Evolutionary conservation across 2,329 filamentous ascomycete species (phyloP).

Genomic region (Aureobasidium sp.): DNA sequence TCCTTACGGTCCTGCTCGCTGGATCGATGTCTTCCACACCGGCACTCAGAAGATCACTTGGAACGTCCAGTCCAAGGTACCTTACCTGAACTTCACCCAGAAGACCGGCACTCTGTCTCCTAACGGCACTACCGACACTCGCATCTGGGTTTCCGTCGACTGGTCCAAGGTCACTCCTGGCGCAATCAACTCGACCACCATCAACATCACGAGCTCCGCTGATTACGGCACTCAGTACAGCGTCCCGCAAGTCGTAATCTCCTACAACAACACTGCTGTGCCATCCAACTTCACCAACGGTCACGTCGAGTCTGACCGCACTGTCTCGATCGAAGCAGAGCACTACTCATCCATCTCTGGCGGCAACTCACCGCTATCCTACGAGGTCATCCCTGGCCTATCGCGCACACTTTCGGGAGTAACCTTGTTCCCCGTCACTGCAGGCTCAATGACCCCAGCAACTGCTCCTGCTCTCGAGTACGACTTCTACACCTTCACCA

Average conservation of each 20-base stretch:
- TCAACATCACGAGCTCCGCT: slow-evolving; percentile 43
- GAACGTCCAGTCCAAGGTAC: slow-evolving; percentile 36
- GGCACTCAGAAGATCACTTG: slow-evolving; percentile 48
- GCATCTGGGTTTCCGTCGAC: slow-evolving; percentile 49
- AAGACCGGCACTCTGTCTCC: slow-evolving; percentile 42
- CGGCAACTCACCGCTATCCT: slow-evolving; percentile 28
- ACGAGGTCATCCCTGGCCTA: slow-evolving; percentile 46
- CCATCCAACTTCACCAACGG: slow-evolving; percentile 47
- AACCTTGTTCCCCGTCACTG: slow-evolving; percentile 45
- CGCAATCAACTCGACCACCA: slow-evolving; percentile 31
- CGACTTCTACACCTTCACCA: slow-evolving; percentile 52
- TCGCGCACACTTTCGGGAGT: slow-evolving; percentile 53
- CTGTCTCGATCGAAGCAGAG: slow-evolving; percentile 30
- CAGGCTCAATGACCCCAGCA: slow-evolving; percentile 41
- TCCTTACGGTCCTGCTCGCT: slow-evolving; percentile 49
- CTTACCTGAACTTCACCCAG: slow-evolving; percentile 46
- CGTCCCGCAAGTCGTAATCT: slow-evolving; percentile 43
- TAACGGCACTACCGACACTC: slow-evolving; percentile 39
- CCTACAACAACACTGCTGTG: slow-evolving; percentile 42
- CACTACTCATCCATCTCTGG: slow-evolving; percentile 22
- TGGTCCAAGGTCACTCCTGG: slow-evolving; percentile 41
- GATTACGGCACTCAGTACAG: slow-evolving; percentile 35
- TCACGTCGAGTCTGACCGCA: slow-evolving; percentile 52
- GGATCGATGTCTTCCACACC: slow-evolving; percentile 56
- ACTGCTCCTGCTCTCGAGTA: slow-evolving; percentile 52